Evolutionary conservation across 2,329 filamentous ascomycete species (phyloP), one percentile per base, ranked within the genome.

Genomic region (Monascus ruber): DNA sequence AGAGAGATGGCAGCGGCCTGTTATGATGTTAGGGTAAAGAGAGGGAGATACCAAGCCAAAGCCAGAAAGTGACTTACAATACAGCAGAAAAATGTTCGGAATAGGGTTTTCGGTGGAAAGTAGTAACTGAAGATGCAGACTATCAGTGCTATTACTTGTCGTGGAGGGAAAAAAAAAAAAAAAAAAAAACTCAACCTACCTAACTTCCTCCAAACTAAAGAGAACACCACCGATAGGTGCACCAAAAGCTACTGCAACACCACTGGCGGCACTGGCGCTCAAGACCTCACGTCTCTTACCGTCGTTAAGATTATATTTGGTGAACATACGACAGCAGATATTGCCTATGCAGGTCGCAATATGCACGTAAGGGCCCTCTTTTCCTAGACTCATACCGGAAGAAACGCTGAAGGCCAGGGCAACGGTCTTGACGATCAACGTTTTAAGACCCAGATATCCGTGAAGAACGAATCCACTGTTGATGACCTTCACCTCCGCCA

Each of bases 71-170:
- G 25, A 63, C 66, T 57, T 59, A 83, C 81, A 51, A 96, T 96
- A 62, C 89, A 96, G 68, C 89, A 96, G 64, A 96, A 96, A 63
- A 98, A 98, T 0, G 91, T 96, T 38, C 91, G 74, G 68, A 98
- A 98, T 6, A 98, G 74, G 0, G 89, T 96, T 66, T 98, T 96
- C 5, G 89, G 86, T 0, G 91, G 89, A 59, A 96, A 96, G 63
- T 96, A 96, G 62, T 96, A 96, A 50, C 85, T 79, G 36, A 24
- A 29, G 10, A 29, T 3, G 28, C 6, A 29, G 10, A 29, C 28
- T 29, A 26, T 47, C 11, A 43, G 33, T 11, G 43, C 31, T 5
- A 11, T 24, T 1, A 32, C 5, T 9, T 26, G 24, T 6, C 6
- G 17, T 34, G 28, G 25, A 9, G 34, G 6, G 7, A 38, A 17